Percentiles rank a stretch among this genome's conserved stretches.
Conservation (phyloP, 768 basidiomycete genomes). For the Lactarius indigo region DNA sequence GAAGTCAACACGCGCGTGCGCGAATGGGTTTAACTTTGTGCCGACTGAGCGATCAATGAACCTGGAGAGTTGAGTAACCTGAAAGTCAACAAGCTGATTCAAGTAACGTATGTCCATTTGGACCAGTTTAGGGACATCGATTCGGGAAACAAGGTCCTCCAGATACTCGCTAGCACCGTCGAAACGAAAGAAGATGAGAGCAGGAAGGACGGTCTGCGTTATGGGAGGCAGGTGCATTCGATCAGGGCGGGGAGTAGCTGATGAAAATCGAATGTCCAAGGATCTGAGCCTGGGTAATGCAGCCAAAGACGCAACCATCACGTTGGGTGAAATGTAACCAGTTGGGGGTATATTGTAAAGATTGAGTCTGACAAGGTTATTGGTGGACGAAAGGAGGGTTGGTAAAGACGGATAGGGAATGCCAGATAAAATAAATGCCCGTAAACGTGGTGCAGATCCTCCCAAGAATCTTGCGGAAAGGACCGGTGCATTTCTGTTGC, state of each 20-base stretch:
- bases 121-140: background rate
- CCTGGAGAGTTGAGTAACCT: background rate
- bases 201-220: background rate
- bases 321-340: background rate
- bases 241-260: background rate
- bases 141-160: background rate
- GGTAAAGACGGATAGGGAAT: background rate
- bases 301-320: background rate
- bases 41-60: background rate
- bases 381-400: background rate
- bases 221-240: background rate
- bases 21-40: background rate
- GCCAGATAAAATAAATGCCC: background rate
- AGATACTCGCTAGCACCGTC: background rate
- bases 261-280: background rate
- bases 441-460: background rate
- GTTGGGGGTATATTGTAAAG: background rate
- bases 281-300: background rate
- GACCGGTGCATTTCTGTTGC: background rate
- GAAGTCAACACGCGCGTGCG: too few species aligned
- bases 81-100: background rate
- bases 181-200: background rate
- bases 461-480: background rate
- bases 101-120: background rate
- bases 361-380: background rate